Base-by-base conservation (phyloP, 345 rosid genomes). In the Populus davidiana region DNA sequence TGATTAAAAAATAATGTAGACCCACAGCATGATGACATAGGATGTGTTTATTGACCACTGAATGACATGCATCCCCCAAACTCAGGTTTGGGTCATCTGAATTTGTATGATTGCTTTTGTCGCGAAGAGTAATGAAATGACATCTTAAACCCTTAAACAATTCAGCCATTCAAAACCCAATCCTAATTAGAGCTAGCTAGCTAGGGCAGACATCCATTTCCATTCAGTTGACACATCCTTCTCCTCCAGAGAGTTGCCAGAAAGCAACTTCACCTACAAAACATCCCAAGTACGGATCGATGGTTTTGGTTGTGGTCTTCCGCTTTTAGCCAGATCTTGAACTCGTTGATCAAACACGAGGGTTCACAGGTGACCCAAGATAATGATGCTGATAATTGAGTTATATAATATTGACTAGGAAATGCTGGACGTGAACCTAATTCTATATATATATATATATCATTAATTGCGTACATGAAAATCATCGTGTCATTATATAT, bases 141-240 rank as follows among this genome's bases (percentile, higher is more conserved):
- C 18, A 47, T 47, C 17, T 47, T 47, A 47, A 41, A 47, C 50
- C 50, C 50, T 47, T 47, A 13, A 47, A 14, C 50, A 47, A 0
- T 47, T 13, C 50, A 12, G 50, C 50, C 50, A 47, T 47, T 47
- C 17, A 41, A 47, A 14, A 47, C 18, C 17, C 50, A 14, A 4
- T 47, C 50, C 17, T 47, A 3, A 47, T 47, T 47, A 14, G 5
- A 47, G 27, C 27, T 27, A 27, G 50, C 50, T 47, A 13, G 50
- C 17, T 47, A 47, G 50, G 5, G 36, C 82, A 69, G 80, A 77
- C 52, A 74, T 74, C 36, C 13, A 23, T 59, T 64, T n/a, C 49
- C 77, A 27, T 38, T 80, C 31, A 6, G 91, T 79, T 81, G 81
- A 49, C n/a, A 63, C 70, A 69, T 86, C 86, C 1, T 69, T 82